These are phyloP conservation scores for Chlorella sorokiniana DNA, from an alignment of 139 green algal species.

Conservation along the genomic window DNA sequence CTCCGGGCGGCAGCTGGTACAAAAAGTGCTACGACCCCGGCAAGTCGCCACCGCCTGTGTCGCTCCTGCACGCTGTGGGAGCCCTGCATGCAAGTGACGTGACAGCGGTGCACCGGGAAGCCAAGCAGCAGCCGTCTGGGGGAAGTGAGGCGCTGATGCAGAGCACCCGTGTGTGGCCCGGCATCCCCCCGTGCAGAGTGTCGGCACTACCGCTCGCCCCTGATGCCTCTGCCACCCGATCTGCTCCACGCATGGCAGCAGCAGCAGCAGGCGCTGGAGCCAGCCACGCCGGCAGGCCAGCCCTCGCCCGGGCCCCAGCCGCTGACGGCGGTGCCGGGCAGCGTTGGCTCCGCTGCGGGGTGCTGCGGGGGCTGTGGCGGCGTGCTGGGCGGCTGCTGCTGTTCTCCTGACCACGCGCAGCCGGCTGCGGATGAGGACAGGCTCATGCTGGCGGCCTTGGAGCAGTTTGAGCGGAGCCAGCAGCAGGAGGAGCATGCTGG, in stretches of 20 bases:
- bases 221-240: conserved; percentile 46
- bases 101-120: not conserved
- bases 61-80: too few species aligned
- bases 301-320: too few species aligned
- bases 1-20: conserved; percentile 51
- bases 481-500: not conserved
- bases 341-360: not conserved
- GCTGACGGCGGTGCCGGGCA: too few species aligned
- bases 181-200: conserved; percentile 59
- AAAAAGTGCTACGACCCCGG: conserved; percentile 69
- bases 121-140: not conserved
- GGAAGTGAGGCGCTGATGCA: not conserved
- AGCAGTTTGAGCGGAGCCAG: not conserved
- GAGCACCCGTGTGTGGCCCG: not conserved
- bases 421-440: not conserved
- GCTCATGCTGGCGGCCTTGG: conserved; percentile 13
- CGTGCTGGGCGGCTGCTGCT: not conserved
- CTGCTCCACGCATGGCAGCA: conserved; percentile 11
- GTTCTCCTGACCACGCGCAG: too few species aligned
- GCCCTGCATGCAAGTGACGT: not conserved
- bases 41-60: not conserved
- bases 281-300: too few species aligned
- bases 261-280: not conserved
- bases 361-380: not conserved
- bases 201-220: conserved; percentile 50